Evolutionary conservation across 371 early-diverging fungal species (phyloP).

Genomic region (Mucor piriformis): DNA sequence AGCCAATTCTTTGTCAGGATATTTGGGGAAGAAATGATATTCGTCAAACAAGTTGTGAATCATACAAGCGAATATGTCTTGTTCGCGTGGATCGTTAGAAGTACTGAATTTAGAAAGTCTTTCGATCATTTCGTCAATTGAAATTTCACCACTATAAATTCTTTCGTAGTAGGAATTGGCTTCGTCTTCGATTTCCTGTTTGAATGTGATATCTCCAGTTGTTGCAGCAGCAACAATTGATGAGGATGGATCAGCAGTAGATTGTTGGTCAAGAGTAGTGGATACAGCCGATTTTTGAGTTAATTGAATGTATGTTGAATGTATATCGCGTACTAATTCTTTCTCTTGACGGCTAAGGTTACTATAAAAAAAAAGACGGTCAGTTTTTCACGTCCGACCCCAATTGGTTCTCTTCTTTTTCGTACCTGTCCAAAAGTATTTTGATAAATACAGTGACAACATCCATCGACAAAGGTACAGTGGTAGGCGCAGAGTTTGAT

Average conservation of each 20-base stretch:
- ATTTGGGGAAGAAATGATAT: constrained; percentile 90
- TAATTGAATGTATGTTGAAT: constrained; percentile 17
- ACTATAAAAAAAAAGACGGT: neutral
- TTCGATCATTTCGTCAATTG: constrained; percentile 77
- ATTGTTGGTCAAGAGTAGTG: neutral
- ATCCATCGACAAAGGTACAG: constrained; percentile 70
- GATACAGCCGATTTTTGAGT: constrained; percentile 3
- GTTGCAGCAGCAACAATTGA: constrained; percentile 5
- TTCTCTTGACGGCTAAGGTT: constrained; percentile 15
- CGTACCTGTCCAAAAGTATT: constrained; percentile 64
- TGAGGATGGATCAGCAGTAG: neutral
- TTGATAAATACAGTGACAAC: constrained; percentile 72
- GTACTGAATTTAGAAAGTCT: constrained; percentile 69
- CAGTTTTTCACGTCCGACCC: neutral
- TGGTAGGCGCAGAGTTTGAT: constrained; percentile 36
- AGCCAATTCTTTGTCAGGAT: constrained; percentile 91
- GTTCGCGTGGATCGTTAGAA: constrained; percentile 70
- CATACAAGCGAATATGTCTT: constrained; percentile 82
- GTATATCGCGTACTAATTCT: constrained; percentile 24
- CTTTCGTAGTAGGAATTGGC: constrained; percentile 78
- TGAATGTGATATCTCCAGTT: constrained; percentile 32
- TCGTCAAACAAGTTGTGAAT: constrained; percentile 91
- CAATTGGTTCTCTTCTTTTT: no score
- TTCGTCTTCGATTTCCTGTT: constrained; percentile 68
- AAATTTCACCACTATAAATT: constrained; percentile 77